Base-by-base conservation (phyloP, 495 filamentous ascomycete species). In the Acidomyces sp. region DNA sequence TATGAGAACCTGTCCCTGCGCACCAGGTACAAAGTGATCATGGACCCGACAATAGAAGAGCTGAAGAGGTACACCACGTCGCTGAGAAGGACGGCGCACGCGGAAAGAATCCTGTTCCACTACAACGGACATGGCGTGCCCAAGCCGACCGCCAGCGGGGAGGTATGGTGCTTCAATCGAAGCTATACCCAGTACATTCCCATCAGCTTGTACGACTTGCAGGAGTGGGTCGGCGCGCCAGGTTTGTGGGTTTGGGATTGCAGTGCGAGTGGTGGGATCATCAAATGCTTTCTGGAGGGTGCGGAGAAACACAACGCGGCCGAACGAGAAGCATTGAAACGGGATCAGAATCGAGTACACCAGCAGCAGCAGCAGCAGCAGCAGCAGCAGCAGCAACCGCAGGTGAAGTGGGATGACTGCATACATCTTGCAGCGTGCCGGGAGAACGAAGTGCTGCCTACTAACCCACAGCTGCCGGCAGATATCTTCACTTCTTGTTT, bases 111-210 rank as follows among this genome's bases (percentile, higher is more conserved):
- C 3, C 68, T 99, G 3, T 85, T 96, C 52, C 90, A 99, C 58
- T 99, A 96, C 66, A 99, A 99, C 51, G 90, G 90, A 19, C 90
- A 99, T 58, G 90, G 90, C 17, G 90, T 99, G n/a, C 90, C 90
- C 4, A 81, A 93, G 51, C 90, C 90, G 21, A 99, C 90, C 3
- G 74, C 81, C 3, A 95, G 88, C 3, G 90, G 90, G 7, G 90
- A 99, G 59, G 93, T 99, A 10, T 99, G 90, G 90, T 92, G 96
- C 2, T 97, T 99, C 62, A 99, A 99, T 62, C 87, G 84, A 46
- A 93, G 82, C 50, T 99, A 93, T 56, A 99, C 90, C 0, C 90
- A 99, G 59, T 99, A 99, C 52, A 99, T 99, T 22, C 90, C 90
- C 0, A 82, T 99, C 33, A 93, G 88, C 1, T 62, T 99, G 6